phyloP scores from a whole-genome alignment of 768 basidiomycete genomes.

The Trametopsis cervina region DNA sequence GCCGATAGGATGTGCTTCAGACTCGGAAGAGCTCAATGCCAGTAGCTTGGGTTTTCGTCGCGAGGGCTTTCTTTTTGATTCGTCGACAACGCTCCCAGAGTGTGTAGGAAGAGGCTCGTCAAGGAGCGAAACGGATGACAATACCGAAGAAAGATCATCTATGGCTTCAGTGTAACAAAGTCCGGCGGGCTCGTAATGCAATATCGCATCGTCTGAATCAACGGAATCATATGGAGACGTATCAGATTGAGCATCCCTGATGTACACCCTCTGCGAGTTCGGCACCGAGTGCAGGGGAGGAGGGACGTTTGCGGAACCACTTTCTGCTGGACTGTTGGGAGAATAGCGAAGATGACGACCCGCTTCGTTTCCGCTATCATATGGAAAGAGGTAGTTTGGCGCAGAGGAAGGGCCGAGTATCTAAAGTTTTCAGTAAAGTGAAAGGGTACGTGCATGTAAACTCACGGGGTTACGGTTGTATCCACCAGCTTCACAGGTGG shows the following conservation, averaged over 20 bases:
- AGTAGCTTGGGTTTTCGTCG: not conserved
- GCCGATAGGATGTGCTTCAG: not conserved
- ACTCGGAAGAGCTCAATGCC: not conserved
- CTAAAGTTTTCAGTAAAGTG: too few species aligned
- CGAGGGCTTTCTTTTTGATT: not conserved
- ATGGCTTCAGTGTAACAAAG: not conserved
- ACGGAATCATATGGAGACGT: too few species aligned
- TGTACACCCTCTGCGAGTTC: not conserved
- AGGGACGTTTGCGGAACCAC: not conserved
- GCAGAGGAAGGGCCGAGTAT: too few species aligned
- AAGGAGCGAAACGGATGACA: not conserved
- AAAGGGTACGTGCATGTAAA: too few species aligned
- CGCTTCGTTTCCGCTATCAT: not conserved
- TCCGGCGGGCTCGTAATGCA: slow-evolving; percentile 5
- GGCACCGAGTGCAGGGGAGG: not conserved
- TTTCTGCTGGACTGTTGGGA: not conserved
- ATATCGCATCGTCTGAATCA: slow-evolving; percentile 7
- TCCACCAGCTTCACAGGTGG: too few species aligned
- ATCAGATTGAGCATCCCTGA: not conserved
- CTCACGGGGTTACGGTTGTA: too few species aligned
- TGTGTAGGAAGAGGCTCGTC: not conserved
- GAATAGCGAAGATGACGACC: not conserved
- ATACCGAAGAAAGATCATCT: not conserved
- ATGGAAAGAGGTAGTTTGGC: not conserved
- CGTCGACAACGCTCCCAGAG: not conserved